Conservation (phyloP, 768 basidiomycete species). For the Tulasnella sp. region DNA sequence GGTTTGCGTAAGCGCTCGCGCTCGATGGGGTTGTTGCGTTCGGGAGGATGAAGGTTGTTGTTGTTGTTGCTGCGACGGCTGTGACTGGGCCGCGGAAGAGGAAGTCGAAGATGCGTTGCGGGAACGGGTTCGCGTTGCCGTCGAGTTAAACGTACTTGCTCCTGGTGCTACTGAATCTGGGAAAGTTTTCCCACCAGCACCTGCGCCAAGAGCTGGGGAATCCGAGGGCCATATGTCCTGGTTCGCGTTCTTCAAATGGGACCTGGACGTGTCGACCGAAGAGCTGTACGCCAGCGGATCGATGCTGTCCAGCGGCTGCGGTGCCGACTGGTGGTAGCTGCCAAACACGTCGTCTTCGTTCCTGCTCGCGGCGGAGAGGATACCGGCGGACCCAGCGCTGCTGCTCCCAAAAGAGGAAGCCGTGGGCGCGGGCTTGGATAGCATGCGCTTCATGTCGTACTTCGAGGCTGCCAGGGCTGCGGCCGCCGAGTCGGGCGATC, state of each 20-base stretch:
- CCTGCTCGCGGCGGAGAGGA: not conserved
- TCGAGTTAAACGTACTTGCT: not conserved
- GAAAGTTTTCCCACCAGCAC: not conserved
- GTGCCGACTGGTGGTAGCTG: not conserved
- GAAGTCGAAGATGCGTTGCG: conserved; percentile 7
- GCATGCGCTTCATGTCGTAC: conserved; percentile 14
- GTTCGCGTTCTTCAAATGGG: not conserved
- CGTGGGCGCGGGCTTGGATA: not conserved
- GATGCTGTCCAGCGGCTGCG: not conserved
- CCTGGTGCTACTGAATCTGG: not conserved
- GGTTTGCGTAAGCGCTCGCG: not conserved
- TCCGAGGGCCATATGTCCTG: not conserved
- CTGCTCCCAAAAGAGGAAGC: not conserved
- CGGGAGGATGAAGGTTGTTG: not conserved
- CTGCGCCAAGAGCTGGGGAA: not conserved
- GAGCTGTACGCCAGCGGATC: conserved; percentile 11
- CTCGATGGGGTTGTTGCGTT: not conserved
- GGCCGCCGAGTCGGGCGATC: not conserved
- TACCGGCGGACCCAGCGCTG: not conserved
- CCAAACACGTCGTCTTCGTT: not conserved
- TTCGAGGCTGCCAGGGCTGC: not conserved
- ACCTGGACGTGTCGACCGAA: not conserved
- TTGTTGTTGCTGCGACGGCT: not conserved
- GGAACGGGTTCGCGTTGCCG: conserved; percentile 14
- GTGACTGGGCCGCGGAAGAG: not conserved